Percentiles rank a stretch among this genome's conserved stretches.
Conservation (phyloP, 2,329 filamentous ascomycete species). For the Monosporascus sp. region DNA sequence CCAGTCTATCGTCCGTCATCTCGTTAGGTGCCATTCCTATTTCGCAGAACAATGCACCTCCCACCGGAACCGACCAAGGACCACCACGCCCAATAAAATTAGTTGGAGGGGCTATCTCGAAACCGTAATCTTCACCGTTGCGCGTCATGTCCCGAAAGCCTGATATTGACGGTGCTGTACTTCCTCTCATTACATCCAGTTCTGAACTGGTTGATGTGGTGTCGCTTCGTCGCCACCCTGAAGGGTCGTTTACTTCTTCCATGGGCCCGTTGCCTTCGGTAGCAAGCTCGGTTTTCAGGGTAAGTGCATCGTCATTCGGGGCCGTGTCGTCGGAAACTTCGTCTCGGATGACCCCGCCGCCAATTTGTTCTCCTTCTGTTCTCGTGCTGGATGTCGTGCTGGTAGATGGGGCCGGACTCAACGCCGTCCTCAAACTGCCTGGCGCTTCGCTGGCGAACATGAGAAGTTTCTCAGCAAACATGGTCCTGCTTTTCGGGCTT, state of each 20-base stretch:
- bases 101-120: background rate
- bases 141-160: background rate
- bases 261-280: background rate
- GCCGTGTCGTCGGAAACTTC: background rate
- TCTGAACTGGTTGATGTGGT: background rate
- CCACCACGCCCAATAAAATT: background rate
- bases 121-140: background rate
- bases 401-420: conserved; percentile 23
- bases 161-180: background rate
- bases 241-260: background rate
- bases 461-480: conserved; percentile 37
- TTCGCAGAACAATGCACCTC: background rate
- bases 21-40: background rate
- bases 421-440: conserved; percentile 28
- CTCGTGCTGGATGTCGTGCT: background rate
- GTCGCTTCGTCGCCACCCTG: background rate
- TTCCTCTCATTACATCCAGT: background rate
- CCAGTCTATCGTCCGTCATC: background rate
- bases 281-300: background rate
- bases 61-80: background rate
- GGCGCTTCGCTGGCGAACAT: conserved; percentile 36
- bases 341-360: background rate
- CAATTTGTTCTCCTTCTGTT: background rate
- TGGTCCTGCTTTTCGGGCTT: conserved; percentile 36
- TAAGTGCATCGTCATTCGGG: background rate